Conservation (phyloP, 2,329 filamentous ascomycete species). For the Ustilaginoidea virens region DNA sequence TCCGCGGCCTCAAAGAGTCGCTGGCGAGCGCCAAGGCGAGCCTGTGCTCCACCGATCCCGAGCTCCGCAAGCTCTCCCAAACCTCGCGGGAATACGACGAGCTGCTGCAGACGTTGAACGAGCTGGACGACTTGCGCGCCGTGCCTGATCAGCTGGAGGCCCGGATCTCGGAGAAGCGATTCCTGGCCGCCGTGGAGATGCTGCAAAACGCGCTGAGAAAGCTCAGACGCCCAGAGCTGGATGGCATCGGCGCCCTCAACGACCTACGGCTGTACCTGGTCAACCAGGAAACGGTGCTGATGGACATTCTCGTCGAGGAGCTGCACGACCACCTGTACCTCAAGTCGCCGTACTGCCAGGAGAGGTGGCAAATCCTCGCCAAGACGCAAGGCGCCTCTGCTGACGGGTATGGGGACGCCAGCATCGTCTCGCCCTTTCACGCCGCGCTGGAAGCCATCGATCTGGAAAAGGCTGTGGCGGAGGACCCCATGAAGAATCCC, state of each 20-base stretch:
- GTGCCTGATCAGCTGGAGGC: slow-evolving; percentile 89
- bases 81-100: slow-evolving; percentile 84
- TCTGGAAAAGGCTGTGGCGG: slow-evolving; percentile 46
- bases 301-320: slow-evolving; percentile 94
- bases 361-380: slow-evolving; percentile 77
- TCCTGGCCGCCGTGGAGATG: slow-evolving; percentile 82
- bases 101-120: slow-evolving; percentile 66
- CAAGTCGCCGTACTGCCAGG: slow-evolving; percentile 94
- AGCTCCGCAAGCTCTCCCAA: slow-evolving; percentile 77
- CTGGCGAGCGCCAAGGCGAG: slow-evolving; percentile 65
- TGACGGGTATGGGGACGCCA: slow-evolving; percentile 31
- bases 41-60: slow-evolving; percentile 73
- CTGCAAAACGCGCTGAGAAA: slow-evolving; percentile 75
- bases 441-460: slow-evolving; percentile 45
- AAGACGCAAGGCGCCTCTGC: slow-evolving; percentile 44
- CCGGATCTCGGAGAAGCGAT: slow-evolving; percentile 89
- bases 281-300: slow-evolving; percentile 82
- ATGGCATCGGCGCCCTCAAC: slow-evolving; percentile 75
- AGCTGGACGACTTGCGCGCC: slow-evolving; percentile 74
- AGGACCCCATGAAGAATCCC: slow-evolving; percentile 85
- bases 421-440: slow-evolving; percentile 38
- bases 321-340: slow-evolving; percentile 94
- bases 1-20: slow-evolving; percentile 71
- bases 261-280: slow-evolving; percentile 78
- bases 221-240: slow-evolving; percentile 74